phyloP scores from a whole-genome alignment of 2,329 filamentous ascomycete species.

The Exophiala bonariae region DNA sequence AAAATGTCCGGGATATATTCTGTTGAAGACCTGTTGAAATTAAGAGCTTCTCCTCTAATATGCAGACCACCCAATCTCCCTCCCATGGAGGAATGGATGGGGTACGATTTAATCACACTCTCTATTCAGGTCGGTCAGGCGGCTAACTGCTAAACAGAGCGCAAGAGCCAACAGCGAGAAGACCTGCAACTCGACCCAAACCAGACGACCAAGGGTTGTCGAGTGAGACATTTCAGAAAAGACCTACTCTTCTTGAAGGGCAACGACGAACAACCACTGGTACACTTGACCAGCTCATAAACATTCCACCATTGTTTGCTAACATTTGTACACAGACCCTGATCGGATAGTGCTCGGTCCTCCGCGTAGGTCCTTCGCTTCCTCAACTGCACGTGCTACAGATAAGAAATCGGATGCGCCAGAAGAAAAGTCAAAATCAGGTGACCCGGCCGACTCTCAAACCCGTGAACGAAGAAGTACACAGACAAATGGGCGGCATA shows the following conservation, averaged over 20 bases:
- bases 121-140: constrained; percentile 13
- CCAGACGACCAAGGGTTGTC: constrained; percentile 20
- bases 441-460: constrained; percentile 9
- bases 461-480: constrained; percentile 10
- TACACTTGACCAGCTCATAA: constrained; percentile 25
- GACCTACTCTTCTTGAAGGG: constrained; percentile 43
- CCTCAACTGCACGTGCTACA: constrained; percentile 59
- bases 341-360: constrained; percentile 87
- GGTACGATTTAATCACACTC: constrained; percentile 52
- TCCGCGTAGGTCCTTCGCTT: constrained; percentile 79
- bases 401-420: constrained; percentile 37
- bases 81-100: constrained; percentile 93
- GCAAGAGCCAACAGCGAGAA: constrained; percentile 40
- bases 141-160: constrained; percentile 36
- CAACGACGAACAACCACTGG: constrained; percentile 51
- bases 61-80: constrained; percentile 76
- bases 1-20: constrained; percentile 63
- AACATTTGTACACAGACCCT: constrained; percentile 41
- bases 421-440: constrained; percentile 17
- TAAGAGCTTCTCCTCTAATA: constrained; percentile 81
- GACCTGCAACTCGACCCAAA: constrained; percentile 18
- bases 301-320: constrained; percentile 3
- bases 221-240: constrained; percentile 27
- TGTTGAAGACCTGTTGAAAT: constrained; percentile 70
- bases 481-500: constrained; percentile 20